Evolutionary conservation across 179 eudicot genomes (phyloP), one percentile per base, ranked within the genome.

Genomic region (Nepenthes alata): DNA sequence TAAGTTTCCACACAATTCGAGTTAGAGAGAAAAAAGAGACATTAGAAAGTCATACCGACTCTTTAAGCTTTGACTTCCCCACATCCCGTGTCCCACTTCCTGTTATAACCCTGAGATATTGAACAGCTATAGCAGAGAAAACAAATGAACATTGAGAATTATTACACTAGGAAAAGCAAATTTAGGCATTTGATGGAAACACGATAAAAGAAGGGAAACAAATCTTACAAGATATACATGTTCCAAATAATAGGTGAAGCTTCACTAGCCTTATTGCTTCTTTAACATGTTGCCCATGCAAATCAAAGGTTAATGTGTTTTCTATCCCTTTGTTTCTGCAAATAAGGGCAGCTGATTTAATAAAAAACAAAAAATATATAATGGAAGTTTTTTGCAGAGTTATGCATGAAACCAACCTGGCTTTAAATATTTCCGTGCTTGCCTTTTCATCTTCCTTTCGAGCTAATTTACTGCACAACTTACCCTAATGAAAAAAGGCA

Each of bases 201-300:
- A 57, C 4, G 53, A 47, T 13, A 55, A 50, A 37, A 55, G 5
- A 10, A 44, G 49, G 38, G 3, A 39, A 37, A 45, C 2, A 53
- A 25, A 49, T 35, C 95, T 86, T 78, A 93, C 98, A 89, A 52
- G 90, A 83, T 60, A 78, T 87, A 77, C 67, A 85, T 66, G 95
- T 91, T 67, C 90, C 93, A 71, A 93, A 93, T 13, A 89, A 63
- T 34, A 93, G 86, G 80, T 93, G 98, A 75, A 89, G 88, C 79
- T 93, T 93, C 72, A 93, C 78, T 56, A 93, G 79, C 80, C 77
- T 81, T 79, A 86, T 79, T 15, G 93, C 98, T 69, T 79, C 95
- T 77, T 87, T 93, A 59, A 93, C 85, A 57, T 93, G 98, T 70
- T 93, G 98, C 53, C 98, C 98, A 62, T 93, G 98, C 73, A 93